These are phyloP conservation scores for Phytopythium aichiense DNA, from an alignment of 352 stramenopile species.

Conservation along the genomic window DNA sequence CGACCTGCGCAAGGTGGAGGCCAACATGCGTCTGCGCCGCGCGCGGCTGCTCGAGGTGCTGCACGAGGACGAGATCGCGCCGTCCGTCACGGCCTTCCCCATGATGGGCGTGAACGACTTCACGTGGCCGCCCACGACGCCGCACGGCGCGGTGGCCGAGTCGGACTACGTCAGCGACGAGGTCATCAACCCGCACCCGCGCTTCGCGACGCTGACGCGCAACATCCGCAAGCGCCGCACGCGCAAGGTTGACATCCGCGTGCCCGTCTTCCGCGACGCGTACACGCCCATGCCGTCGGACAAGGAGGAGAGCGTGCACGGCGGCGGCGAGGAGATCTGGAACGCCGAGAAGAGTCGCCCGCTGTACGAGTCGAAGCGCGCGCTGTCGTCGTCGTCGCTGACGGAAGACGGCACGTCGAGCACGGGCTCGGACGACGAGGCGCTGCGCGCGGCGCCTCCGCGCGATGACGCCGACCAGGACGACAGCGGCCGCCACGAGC, in stretches of 20 bases:
- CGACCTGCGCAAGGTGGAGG: constrained; percentile 95
- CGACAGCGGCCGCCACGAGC: constrained; percentile 3
- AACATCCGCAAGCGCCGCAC: constrained; percentile 97
- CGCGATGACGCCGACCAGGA: not conserved
- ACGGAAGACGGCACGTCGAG: constrained; percentile 16
- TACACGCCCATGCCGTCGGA: constrained; percentile 72
- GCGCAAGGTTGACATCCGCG: constrained; percentile 84
- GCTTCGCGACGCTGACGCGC: constrained; percentile 96
- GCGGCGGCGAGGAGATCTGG: constrained; percentile 24
- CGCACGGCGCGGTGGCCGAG: constrained; percentile 80
- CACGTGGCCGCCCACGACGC: constrained; percentile 60
- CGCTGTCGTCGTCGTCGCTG: constrained; percentile 13
- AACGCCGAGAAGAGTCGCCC: constrained; percentile 76
- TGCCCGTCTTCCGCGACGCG: constrained; percentile 82
- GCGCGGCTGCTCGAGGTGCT: constrained; percentile 93
- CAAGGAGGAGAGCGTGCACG: constrained; percentile 47
- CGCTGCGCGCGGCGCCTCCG: constrained; percentile 5
- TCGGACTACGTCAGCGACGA: constrained; percentile 97
- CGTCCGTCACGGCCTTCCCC: constrained; percentile 95
- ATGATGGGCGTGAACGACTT: constrained; percentile 95
- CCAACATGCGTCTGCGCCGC: constrained; percentile 96
- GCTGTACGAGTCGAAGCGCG: constrained; percentile 67
- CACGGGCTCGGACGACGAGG: constrained; percentile 11
- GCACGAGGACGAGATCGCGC: constrained; percentile 94
- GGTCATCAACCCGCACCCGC: constrained; percentile 98